phyloP scores from a whole-genome alignment of 805 yeast genomes.

The Ogataea sp. region DNA sequence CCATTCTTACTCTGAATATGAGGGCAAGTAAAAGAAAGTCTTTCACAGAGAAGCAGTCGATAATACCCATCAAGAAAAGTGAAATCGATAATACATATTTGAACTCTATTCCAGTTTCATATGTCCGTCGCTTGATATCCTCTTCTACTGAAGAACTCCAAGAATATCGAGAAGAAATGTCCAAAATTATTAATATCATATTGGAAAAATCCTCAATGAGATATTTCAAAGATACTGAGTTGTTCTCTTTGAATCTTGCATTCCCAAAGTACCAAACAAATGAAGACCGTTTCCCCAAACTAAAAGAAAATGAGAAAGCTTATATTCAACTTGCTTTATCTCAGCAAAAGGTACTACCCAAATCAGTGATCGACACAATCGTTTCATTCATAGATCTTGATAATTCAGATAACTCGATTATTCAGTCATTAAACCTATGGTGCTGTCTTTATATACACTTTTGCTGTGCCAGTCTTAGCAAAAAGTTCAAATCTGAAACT shows the following conservation, averaged over 20 bases:
- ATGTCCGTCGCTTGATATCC: conserved; percentile 1
- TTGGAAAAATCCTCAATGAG: neutral
- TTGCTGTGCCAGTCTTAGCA: neutral
- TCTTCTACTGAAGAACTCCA: conserved; percentile 1
- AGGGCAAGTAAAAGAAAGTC: conserved; percentile 1
- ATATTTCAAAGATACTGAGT: neutral
- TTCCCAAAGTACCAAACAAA: too few species aligned
- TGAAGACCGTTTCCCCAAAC: too few species aligned
- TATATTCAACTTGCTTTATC: neutral
- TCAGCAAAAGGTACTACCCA: neutral
- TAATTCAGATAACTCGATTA: neutral
- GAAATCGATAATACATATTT: conserved; percentile 1
- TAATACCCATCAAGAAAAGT: neutral
- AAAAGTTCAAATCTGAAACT: neutral
- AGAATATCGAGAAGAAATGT: conserved; percentile 3
- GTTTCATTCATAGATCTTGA: neutral
- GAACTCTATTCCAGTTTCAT: conserved; percentile 1
- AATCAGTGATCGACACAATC: neutral
- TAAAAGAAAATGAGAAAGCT: neutral
- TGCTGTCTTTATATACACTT: conserved; percentile 2
- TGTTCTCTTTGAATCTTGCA: neutral
- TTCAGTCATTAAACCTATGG: conserved; percentile 1
- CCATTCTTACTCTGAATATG: conserved; percentile 3
- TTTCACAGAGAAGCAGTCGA: neutral
- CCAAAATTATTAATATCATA: conserved; percentile 1